These are phyloP conservation scores for Pseudogymnoascus sp. DNA, from an alignment of 2,329 filamentous ascomycete species.

Conservation along the genomic window DNA sequence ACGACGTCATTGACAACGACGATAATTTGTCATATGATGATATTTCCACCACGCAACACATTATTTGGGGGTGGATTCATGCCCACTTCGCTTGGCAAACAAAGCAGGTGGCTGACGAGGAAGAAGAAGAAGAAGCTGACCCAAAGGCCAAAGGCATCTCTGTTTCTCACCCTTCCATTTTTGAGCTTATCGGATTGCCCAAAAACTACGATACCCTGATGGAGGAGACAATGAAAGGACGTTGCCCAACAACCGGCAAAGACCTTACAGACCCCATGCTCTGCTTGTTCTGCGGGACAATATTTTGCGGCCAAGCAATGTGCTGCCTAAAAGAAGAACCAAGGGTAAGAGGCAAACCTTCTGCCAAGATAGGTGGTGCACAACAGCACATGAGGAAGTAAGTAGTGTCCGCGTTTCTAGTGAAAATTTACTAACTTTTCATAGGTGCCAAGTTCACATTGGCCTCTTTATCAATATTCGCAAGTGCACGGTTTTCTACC, in stretches of 20 bases:
- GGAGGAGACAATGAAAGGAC: constrained; percentile 76
- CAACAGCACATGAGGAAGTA: constrained; percentile 85
- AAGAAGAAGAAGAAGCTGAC: not conserved
- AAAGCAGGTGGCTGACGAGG: not conserved
- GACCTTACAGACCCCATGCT: constrained; percentile 85
- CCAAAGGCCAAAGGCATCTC: constrained; percentile 22
- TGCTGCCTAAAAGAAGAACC: constrained; percentile 68
- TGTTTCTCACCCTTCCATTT: constrained; percentile 77
- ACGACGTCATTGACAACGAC: constrained; percentile 1
- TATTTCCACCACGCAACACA: constrained; percentile 29
- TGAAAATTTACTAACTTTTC: constrained; percentile 19
- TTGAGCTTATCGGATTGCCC: constrained; percentile 85
- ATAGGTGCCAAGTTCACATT: constrained; percentile 76
- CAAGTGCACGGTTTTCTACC: constrained; percentile 85
- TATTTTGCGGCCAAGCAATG: constrained; percentile 88
- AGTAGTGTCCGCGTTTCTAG: constrained; percentile 30
- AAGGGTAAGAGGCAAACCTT: constrained; percentile 32
- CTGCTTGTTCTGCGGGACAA: constrained; percentile 92
- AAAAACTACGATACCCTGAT: constrained; percentile 88
- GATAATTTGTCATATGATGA: not conserved
- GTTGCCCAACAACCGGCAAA: constrained; percentile 83
- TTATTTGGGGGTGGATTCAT: constrained; percentile 64
- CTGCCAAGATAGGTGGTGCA: constrained; percentile 63
- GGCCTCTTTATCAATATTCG: constrained; percentile 96
- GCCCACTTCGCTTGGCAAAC: constrained; percentile 33